Evolutionary conservation across 78 protist genomes (phyloP).

Genomic region (Acrasis kona): DNA sequence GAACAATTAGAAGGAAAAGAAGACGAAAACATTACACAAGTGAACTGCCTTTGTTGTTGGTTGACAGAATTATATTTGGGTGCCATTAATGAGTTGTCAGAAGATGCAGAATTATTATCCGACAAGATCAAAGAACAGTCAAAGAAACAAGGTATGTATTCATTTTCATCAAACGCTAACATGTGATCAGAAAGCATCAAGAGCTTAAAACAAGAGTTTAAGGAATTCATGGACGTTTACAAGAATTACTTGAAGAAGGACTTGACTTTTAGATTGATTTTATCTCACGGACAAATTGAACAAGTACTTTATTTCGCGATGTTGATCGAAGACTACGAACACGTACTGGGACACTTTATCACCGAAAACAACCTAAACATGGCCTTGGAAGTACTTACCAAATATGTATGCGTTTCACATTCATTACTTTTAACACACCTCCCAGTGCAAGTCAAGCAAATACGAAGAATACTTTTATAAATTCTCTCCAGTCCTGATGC

Average conservation of each 20-base stretch:
- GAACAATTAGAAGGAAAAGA: conserved; percentile 20
- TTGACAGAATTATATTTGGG: conserved; percentile 68
- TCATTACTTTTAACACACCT: too few relatives aligned
- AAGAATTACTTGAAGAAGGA: conserved; percentile 34
- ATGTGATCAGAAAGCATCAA: too few relatives aligned
- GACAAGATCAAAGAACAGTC: too few relatives aligned
- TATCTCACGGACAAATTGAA: conserved; percentile 72
- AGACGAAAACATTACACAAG: conserved; percentile 51
- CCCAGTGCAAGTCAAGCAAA: conserved; percentile 4
- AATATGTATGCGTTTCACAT: too few relatives aligned
- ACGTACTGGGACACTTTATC: conserved; percentile 68
- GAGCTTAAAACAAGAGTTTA: conserved; percentile 8
- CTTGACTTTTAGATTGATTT: conserved; percentile 66
- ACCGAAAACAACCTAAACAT: conserved; percentile 37
- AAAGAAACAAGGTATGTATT: too few relatives aligned
- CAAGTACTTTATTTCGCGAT: conserved; percentile 68
- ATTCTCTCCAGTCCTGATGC: conserved; percentile 72
- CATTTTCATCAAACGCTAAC: too few relatives aligned
- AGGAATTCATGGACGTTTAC: conserved; percentile 29
- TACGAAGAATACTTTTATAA: conserved; percentile 49
- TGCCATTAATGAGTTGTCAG: conserved; percentile 27
- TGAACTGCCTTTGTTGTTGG: conserved; percentile 72
- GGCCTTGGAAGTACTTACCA: conserved; percentile 45
- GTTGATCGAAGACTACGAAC: conserved; percentile 63
- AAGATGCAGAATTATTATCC: too few relatives aligned